Base-by-base conservation (phyloP, 2,329 filamentous ascomycete genomes). In the Ceratocystis harringtonii region DNA sequence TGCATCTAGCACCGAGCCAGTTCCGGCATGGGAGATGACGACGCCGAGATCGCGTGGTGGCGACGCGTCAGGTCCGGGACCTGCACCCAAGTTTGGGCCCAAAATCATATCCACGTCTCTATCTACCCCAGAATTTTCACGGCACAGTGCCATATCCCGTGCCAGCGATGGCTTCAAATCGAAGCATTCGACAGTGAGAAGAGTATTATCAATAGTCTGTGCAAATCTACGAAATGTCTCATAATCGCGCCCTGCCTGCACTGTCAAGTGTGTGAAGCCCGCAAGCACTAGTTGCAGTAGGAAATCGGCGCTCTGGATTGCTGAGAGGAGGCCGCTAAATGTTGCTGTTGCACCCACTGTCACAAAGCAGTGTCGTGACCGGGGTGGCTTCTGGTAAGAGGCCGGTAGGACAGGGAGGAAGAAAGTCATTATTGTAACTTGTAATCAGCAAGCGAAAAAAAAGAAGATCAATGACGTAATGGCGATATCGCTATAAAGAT, bases 301-400 rank as follows among this genome's bases (percentile, higher is more conserved):
- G 72, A 94, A 92, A 0, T 74, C 70, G 0, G 80, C 76, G 19
- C 80, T 76, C 5, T 95, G 77, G 10, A 87, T 82, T 41, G 86
- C 82, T 55, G 80, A 76, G 65, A 96, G 81, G 1, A 99, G 82
- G 5, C 79, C 75, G 63, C 81, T 79, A 75, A 99, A 99, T 22
- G 87, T 83, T 17, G 92, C 91, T 0, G 92, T 99, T 5, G 94
- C 92, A 66, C 94, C 94, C 36, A 96, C 88, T 0, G 94, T 97
- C 65, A 96, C 87, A 69, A 99, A 89, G 73, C 89, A 94, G 64
- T 77, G 73, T 19, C 65, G 65, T 10, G 62, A 30, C 30, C 8
- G 58, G 19, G 70, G 62, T 5, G 58, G 43, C 5, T 61, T 58
- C 12, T 41, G 58, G 48, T 60, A 58, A n/a, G 50, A 19, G 12